Conservation (phyloP, 345 rosid genomes). For the Combretum micranthum region DNA sequence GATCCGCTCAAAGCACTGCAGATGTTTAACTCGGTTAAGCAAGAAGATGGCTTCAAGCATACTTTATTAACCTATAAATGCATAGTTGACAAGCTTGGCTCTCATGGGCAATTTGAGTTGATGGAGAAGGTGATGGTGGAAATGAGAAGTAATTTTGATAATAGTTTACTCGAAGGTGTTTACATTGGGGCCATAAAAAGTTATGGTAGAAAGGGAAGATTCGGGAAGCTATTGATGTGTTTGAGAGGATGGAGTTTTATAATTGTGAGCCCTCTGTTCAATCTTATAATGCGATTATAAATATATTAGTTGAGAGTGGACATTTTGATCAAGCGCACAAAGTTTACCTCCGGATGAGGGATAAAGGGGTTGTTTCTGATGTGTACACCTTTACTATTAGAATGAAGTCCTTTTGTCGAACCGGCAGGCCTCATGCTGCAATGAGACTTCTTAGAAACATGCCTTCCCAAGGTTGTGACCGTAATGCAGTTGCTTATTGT, state of each 20-base stretch:
- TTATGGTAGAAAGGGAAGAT: conserved; percentile 72
- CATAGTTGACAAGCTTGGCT: conserved; percentile 70
- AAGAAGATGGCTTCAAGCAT: conserved; percentile 65
- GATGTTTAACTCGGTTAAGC: conserved; percentile 67
- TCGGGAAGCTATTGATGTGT: conserved; percentile 76
- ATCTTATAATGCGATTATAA: conserved; percentile 78
- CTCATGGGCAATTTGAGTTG: conserved; percentile 62
- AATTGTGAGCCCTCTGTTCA: conserved; percentile 57
- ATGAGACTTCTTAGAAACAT: conserved; percentile 74
- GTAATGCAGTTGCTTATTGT: conserved; percentile 74
- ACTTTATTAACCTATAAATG: conserved; percentile 59
- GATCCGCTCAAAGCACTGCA: conserved; percentile 64
- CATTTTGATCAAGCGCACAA: conserved; percentile 76
- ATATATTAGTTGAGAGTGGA: conserved; percentile 60
- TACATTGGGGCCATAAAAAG: conserved; percentile 63
- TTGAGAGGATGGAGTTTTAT: conserved; percentile 93
- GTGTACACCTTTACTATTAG: conserved; percentile 74
- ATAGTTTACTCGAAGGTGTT: conserved; percentile 62
- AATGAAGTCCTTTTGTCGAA: conserved; percentile 83
- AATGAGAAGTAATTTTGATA: conserved; percentile 39
- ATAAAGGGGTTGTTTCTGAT: conserved; percentile 59
- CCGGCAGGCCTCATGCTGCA: conserved; percentile 73
- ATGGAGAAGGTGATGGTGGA: conserved; percentile 63
- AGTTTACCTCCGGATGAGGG: conserved; percentile 79
- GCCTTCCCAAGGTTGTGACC: conserved; percentile 67